Evolutionary conservation across 495 filamentous ascomycete genomes (phyloP), one percentile per base, ranked within the genome.

Genomic region (Talaromyces borbonicus): DNA sequence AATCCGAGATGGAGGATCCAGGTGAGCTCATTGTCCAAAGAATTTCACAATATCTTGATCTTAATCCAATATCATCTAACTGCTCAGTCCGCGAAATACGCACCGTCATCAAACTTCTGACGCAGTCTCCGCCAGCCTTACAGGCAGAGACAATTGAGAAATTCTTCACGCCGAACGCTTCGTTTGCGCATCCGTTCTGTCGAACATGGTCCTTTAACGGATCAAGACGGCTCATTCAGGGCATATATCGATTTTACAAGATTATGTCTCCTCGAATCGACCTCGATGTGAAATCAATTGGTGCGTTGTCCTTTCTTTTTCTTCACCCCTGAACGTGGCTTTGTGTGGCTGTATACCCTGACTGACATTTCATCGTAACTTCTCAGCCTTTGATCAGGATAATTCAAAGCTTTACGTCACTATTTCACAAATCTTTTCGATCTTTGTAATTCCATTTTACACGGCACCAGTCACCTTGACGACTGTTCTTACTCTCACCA

Each of bases 181-280:
- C 77, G 46, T 92, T 94, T 58, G 68, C 74, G 2, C 88, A 95
- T 56, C 87, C 88, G 0, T 84, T 93, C 61, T 90, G 84, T 56
- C 78, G 78, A 16, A 80, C 87, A 1, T 76, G 78, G 27, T 74
- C 72, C 49, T 68, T 73, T 45, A 49, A 68, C 8, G 73, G 71
- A 23, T 63, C 84, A 9, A 71, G 85, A 32, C 71, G 67, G 56
- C 56, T 82, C 15, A 69, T 93, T 22, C 66, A 68, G 47, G 73
- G 73, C 47, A 82, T 94, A 29, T 90, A 82, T 52, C 83, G 81
- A 49, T 94, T 87, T 84, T 92, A 93, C 61, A 87, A 87, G 56
- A 80, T 90, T 52, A 68, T 93, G 56, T 83, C 77, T 27, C 88
- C 88, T 1, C 64, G 68, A n/a, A 85, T 90, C 37, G 65, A 78